Evolutionary conservation across 148 eudicot genomes (phyloP), one percentile per base, ranked within the genome.

Genomic region (Chenopodium formosanum): DNA sequence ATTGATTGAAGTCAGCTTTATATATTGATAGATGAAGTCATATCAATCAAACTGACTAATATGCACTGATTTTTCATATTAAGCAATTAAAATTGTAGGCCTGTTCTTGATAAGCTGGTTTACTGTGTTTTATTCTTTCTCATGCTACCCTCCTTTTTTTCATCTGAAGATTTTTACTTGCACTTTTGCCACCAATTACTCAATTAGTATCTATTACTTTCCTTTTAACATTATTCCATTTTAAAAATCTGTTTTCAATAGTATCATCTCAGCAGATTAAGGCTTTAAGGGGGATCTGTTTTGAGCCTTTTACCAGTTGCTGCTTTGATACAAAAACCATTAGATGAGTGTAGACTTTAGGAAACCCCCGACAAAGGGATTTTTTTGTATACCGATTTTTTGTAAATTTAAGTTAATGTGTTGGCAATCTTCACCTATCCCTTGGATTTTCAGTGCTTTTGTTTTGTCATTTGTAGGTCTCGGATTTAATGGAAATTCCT

Each of bases 401-500:
- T 4, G 19, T 31, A 13, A 48, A 25, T 7, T 17, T 62, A 16
- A n/a, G 23, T 62, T 71, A 20, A 25, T 0, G 22, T 56, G 53
- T 11, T 9, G 62, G 44, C 44, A 17, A 23, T 17, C 23, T 64
- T 65, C 8, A 11, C 50, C 8, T 66, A 6, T 70, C 68, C 22
- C 11, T 0, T 3, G 56, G 50, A 67, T n/a, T 9, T 66, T 9
- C 16, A n/a, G 16, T 20, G 16, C 22, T 23, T 78, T 23, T 44
- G 20, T 65, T 8, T 27, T 74, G 16, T 29, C 52, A 1, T 23
- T 75, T 88, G 84, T 91, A 96, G 99, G 25, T 92, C 77, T 84
- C 77, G 58, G 84, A 91, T 74, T 92, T 96, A 50, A 62, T 92
- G 73, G 83, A 80, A 32, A 80, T 85, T 40, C 92, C 93, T 62